Evolutionary conservation across 2,329 filamentous ascomycete genomes (phyloP), one percentile per base, ranked within the genome.

Genomic region (Colletotrichum kahawae): DNA sequence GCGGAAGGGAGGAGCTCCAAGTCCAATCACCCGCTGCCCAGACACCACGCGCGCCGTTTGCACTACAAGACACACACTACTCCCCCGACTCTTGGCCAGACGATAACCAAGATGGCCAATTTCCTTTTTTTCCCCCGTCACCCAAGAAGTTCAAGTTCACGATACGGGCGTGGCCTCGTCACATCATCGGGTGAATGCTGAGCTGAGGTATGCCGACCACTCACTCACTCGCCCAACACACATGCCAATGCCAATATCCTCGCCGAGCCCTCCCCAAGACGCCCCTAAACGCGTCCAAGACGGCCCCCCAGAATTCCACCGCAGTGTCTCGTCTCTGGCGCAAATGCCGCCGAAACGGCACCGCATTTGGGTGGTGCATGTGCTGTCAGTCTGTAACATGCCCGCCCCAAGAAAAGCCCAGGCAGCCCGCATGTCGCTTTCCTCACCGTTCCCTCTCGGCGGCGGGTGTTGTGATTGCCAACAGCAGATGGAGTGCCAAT

Each of bases 171-270:
- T n/a, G 6, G 21, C 18, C 21, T 56, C 8, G 29, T 48, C 43
- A 21, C 29, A 60, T 60, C 57, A 34, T 27, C 3, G 3, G 29
- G 18, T 60, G 57, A 34, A 60, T 34, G 51, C 27, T 24, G 24
- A 24, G 24, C 24, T 70, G 67, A 66, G 54, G 67, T 54, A 65
- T 60, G 71, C 71, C 71, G 54, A 71, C 67, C 54, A 24, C 24
- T 24, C 24, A 24, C 24, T 24, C 24, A 24, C 4, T 24, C 24
- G 4, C 4, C 36, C 18, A 16, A 38, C 36, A 1, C 36, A 38
- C 36, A 66, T 43, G 60, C 29, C 51, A 60, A 60, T 51, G 67
- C 31, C 33, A 69, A 67, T 36, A 21, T 21, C 27, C 21, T 62
- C 27, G 21, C 21, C 21, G 21, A 21, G 21, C 21, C 21, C 65